Percentiles rank a stretch among this genome's conserved stretches.
These are phyloP conservation scores for Mucor piriformis DNA, from an alignment of 371 early-diverging fungal genomes.

Conservation along the genomic window DNA sequence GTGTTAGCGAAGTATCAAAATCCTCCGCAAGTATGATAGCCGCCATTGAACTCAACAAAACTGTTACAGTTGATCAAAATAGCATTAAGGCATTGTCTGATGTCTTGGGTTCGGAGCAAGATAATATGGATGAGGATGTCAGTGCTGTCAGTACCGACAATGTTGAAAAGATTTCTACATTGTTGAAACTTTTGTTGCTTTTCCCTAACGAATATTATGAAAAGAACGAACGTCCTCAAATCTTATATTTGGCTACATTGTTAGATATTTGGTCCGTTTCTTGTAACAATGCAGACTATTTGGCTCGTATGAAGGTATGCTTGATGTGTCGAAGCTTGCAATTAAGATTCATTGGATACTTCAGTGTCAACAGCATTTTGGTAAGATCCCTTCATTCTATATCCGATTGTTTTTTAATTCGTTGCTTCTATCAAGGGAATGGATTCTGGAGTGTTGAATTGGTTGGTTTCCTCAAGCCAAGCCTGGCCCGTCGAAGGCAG, in stretches of 20 bases:
- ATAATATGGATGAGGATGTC: conserved; percentile 21
- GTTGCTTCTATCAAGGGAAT: conserved; percentile 14
- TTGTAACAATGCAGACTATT: conserved; percentile 19
- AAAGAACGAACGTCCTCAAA: conserved; percentile 47
- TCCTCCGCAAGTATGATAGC: conserved; percentile 15
- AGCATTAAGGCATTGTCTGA: not conserved
- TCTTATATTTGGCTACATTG: conserved; percentile 40
- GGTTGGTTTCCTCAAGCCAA: conserved; percentile 35
- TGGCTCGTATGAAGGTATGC: conserved; percentile 32
- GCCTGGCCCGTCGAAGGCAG: not conserved
- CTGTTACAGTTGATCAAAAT: not conserved
- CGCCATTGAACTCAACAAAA: not conserved
- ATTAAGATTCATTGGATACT: conserved; percentile 39
- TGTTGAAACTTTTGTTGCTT: conserved; percentile 38
- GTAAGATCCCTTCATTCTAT: conserved; percentile 21
- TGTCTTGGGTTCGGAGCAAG: not conserved
- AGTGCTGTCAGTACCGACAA: not conserved
- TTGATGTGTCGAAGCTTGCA: conserved; percentile 42
- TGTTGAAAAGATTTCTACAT: conserved; percentile 16
- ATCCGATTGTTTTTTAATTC: not conserved
- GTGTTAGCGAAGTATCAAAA: conserved; percentile 18
- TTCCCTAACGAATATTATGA: conserved; percentile 61
- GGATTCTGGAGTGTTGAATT: conserved; percentile 16
- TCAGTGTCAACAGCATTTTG: conserved; percentile 43
- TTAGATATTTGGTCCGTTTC: conserved; percentile 45